phyloP scores from a whole-genome alignment of 148 eudicot genomes.

The Dysphania ambrosioides region DNA sequence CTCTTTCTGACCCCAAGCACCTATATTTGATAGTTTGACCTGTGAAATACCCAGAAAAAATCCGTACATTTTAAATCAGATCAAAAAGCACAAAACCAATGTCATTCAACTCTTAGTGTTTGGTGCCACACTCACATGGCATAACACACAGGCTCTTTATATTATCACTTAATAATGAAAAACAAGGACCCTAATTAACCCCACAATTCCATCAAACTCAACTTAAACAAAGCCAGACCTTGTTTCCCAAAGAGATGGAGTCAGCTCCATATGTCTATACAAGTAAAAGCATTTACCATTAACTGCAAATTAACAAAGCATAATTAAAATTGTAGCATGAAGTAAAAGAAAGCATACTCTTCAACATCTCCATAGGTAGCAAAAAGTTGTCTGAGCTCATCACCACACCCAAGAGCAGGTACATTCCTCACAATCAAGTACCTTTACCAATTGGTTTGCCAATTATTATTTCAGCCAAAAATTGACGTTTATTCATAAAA shows the following conservation, averaged over 20 bases:
- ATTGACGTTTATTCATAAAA: no score
- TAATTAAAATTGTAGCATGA: not conserved
- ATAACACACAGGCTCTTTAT: not conserved
- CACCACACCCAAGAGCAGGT: constrained; percentile 85
- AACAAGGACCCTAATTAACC: not conserved
- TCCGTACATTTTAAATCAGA: not conserved
- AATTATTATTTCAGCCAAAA: no score
- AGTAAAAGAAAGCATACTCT: constrained; percentile 44
- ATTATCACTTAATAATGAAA: not conserved
- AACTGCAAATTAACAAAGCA: not conserved
- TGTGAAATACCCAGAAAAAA: not conserved
- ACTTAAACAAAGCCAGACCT: no score
- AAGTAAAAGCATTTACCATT: constrained; percentile 2
- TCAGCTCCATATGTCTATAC: no score
- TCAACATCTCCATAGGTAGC: constrained; percentile 73
- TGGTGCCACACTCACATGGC: not conserved
- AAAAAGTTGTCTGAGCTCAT: constrained; percentile 64
- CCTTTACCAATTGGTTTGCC: constrained; percentile 29
- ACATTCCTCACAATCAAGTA: constrained; percentile 88
- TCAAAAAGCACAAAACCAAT: not conserved
- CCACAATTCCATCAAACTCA: constrained; percentile 3
- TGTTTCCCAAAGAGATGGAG: no score
- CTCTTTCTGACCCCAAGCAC: not conserved
- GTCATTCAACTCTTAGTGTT: not conserved
- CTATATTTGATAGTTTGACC: not conserved